Percentiles rank a stretch among this genome's conserved stretches.
Conservation (phyloP, 2,329 filamentous ascomycete species). For the Fusarium nisikadoi region DNA sequence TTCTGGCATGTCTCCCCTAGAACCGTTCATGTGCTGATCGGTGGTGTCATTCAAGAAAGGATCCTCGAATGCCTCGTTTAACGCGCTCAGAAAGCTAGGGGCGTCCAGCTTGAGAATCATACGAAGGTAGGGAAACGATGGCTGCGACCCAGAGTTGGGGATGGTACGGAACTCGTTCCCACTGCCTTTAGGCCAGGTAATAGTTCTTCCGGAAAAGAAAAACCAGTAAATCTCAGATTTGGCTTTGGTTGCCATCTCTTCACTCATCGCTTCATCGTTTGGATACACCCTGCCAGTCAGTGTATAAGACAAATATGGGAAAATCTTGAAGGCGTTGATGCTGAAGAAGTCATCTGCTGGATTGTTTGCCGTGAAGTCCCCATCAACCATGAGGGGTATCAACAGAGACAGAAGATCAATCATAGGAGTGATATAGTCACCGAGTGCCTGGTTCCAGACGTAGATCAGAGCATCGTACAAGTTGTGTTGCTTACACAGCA, state of each 20-base stretch:
- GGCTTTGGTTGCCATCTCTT: conserved; percentile 76
- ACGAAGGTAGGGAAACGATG: conserved; percentile 85
- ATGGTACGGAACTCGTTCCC: conserved; percentile 70
- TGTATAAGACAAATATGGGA: conserved; percentile 92
- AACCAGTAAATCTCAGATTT: conserved; percentile 94
- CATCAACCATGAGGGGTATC: conserved; percentile 66
- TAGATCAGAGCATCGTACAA: conserved; percentile 97
- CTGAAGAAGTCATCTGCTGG: conserved; percentile 70
- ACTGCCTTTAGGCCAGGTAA: conserved; percentile 77
- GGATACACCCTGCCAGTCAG: conserved; percentile 94
- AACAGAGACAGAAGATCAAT: conserved; percentile 83
- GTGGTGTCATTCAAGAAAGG: conserved; percentile 86
- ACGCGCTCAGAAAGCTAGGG: conserved; percentile 89
- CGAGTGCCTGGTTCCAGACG: conserved; percentile 92
- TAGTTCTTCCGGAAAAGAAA: conserved; percentile 85
- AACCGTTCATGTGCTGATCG: conserved; percentile 67
- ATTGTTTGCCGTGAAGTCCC: conserved; percentile 62
- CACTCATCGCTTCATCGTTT: conserved; percentile 78
- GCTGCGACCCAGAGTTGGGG: conserved; percentile 67
- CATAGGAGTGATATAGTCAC: conserved; percentile 90
- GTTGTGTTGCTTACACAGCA: conserved; percentile 88
- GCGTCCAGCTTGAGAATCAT: conserved; percentile 89
- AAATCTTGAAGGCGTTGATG: conserved; percentile 86
- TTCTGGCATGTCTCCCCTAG: conserved; percentile 64
- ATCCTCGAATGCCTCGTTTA: conserved; percentile 98